Evolutionary conservation across 1,139 yeast species (phyloP).

Genomic region (Candida pseudocylindracea): DNA sequence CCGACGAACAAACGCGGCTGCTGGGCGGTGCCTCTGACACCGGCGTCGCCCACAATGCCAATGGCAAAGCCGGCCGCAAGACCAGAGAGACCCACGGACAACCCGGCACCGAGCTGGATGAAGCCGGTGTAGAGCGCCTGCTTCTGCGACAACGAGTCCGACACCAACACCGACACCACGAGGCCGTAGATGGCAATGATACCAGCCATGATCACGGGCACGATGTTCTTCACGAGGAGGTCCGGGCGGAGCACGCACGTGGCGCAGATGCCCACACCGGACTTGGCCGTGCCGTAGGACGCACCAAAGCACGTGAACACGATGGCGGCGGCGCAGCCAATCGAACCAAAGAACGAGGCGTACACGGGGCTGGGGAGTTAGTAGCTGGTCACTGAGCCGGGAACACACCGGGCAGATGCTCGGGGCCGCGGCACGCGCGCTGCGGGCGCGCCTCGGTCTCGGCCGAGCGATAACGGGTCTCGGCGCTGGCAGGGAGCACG

Average conservation of each 20-base stretch:
- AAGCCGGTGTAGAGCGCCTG: slow-evolving; percentile 95
- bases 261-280: slow-evolving; percentile 99
- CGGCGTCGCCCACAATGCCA: slow-evolving; percentile 98
- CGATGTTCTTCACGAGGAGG: slow-evolving; percentile 68
- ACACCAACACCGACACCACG: slow-evolving; percentile 88
- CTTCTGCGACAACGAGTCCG: slow-evolving; percentile 71
- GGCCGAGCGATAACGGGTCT: too few relatives aligned
- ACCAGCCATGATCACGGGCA: slow-evolving; percentile 99
- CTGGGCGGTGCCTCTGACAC: slow-evolving; percentile 91
- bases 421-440: too few relatives aligned
- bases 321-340: slow-evolving; percentile 98
- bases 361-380: slow-evolving; percentile 41
- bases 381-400: too few relatives aligned
- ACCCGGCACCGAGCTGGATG: slow-evolving; percentile 96
- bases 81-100: slow-evolving; percentile 93
- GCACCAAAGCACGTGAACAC: slow-evolving; percentile 98
- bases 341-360: slow-evolving; percentile 91
- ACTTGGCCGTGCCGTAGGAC: slow-evolving; percentile 97
- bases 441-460: too few relatives aligned
- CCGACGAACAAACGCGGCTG: slow-evolving; percentile 97
- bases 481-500: too few relatives aligned
- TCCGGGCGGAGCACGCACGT: slow-evolving; percentile 96
- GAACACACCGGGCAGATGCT: too few relatives aligned
- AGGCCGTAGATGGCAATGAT: slow-evolving; percentile 97
- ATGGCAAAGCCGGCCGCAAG: slow-evolving; percentile 97